phyloP scores from a whole-genome alignment of 1,139 yeast genomes.

The Geotrichum klebahnii region DNA sequence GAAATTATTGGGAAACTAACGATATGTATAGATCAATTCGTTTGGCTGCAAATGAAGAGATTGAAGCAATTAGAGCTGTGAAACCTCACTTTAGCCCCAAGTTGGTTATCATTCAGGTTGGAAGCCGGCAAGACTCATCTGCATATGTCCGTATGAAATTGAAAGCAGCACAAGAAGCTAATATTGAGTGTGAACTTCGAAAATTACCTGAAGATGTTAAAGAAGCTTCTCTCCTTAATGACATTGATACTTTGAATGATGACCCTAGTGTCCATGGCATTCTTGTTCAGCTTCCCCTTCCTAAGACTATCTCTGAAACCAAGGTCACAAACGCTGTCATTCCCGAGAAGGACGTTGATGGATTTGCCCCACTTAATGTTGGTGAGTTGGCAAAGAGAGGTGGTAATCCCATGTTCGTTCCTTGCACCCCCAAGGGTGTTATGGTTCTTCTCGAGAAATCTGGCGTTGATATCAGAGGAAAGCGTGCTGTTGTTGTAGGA shows the following conservation, averaged over 20 bases:
- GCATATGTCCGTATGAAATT: slow-evolving; percentile 92
- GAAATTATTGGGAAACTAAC: slow-evolving; percentile 15
- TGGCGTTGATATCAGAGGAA: slow-evolving; percentile 63
- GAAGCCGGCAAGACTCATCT: slow-evolving; percentile 80
- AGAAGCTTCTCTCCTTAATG: slow-evolving; percentile 50
- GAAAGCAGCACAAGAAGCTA: slow-evolving; percentile 65
- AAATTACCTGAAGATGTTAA: slow-evolving; percentile 36
- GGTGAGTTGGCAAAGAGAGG: slow-evolving; percentile 90
- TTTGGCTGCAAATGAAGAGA: slow-evolving; percentile 39
- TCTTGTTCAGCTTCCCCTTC: slow-evolving; percentile 88
- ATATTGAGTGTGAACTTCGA: slow-evolving; percentile 36
- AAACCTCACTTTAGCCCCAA: slow-evolving; percentile 67
- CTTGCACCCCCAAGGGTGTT: slow-evolving; percentile 96
- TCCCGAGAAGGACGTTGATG: slow-evolving; percentile 89
- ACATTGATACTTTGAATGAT: slow-evolving; percentile 61
- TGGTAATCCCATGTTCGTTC: slow-evolving; percentile 79
- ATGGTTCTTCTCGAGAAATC: slow-evolving; percentile 67
- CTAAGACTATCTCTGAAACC: slow-evolving; percentile 72
- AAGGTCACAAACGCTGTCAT: slow-evolving; percentile 72
- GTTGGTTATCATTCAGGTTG: slow-evolving; percentile 84
- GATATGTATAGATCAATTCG: slow-evolving; percentile 31
- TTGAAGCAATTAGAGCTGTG: slow-evolving; percentile 47
- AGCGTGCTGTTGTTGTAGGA: slow-evolving; percentile 90
- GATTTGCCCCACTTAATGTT: slow-evolving; percentile 83
- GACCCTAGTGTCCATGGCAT: slow-evolving; percentile 77